Evolutionary conservation across 345 rosid species (phyloP).

Genomic region (Syzygium grande): DNA sequence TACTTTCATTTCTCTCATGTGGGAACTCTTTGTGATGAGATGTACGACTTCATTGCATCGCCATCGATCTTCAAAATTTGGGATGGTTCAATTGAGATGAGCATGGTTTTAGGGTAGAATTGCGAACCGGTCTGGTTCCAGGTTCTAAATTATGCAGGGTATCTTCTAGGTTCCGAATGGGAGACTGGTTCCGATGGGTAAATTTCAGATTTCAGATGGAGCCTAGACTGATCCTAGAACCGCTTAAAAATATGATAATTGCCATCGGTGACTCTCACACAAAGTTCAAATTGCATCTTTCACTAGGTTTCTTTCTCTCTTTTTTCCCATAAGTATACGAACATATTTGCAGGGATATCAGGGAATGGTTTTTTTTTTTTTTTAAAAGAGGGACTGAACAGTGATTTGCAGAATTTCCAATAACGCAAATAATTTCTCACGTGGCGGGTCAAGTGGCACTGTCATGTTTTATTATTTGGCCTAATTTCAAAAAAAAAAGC

Average conservation of each 20-base stretch:
- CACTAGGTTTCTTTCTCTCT: background rate
- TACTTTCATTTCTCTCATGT: background rate
- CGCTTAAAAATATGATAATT: too few species aligned
- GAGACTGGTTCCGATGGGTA: too few species aligned
- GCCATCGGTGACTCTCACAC: background rate
- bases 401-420: background rate
- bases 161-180: too few species aligned
- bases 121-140: too few species aligned
- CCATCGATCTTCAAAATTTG: background rate
- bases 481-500: too few species aligned
- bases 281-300: background rate
- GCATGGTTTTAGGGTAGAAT: too few species aligned
- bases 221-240: too few species aligned
- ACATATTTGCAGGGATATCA: background rate
- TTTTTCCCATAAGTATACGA: background rate
- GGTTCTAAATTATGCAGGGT: too few species aligned
- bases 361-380: too few species aligned
- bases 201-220: too few species aligned
- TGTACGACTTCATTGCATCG: background rate
- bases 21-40: background rate
- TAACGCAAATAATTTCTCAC: background rate
- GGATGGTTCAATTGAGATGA: background rate
- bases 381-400: background rate
- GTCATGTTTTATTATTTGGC: too few species aligned
- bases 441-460: background rate